Evolutionary conservation across 2,329 filamentous ascomycete genomes (phyloP).

Genomic region (Phaeoacremonium minimum): DNA sequence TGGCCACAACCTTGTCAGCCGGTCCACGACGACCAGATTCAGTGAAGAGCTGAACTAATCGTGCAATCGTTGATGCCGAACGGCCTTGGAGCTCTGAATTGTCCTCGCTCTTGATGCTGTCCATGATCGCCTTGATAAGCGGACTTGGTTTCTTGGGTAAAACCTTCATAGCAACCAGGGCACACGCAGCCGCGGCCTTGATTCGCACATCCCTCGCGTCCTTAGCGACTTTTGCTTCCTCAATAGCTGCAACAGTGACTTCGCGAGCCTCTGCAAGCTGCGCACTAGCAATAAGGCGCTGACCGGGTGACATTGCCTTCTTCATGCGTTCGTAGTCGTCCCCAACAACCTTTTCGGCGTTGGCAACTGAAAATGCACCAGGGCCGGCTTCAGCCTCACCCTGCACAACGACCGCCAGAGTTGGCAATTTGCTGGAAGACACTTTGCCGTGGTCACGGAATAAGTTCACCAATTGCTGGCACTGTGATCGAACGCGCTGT

Average conservation of each 20-base stretch:
- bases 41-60: slow-evolving; percentile 82
- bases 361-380: slow-evolving; percentile 81
- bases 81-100: slow-evolving; percentile 83
- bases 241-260: slow-evolving; percentile 66
- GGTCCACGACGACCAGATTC: slow-evolving; percentile 74
- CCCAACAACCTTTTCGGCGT: slow-evolving; percentile 81
- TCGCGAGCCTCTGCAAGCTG: slow-evolving; percentile 74
- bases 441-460: slow-evolving; percentile 91
- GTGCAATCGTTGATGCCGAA: slow-evolving; percentile 79
- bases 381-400: slow-evolving; percentile 89
- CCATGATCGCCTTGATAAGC: slow-evolving; percentile 96
- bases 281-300: slow-evolving; percentile 78
- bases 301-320: slow-evolving; percentile 82
- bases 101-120: slow-evolving; percentile 93
- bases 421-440: slow-evolving; percentile 68
- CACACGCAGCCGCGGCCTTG: slow-evolving; percentile 79
- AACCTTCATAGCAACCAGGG: slow-evolving; percentile 79
- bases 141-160: slow-evolving; percentile 91
- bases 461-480: slow-evolving; percentile 81
- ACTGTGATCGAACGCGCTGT: slow-evolving; percentile 86
- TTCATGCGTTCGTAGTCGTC: slow-evolving; percentile 86
- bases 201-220: slow-evolving; percentile 80
- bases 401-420: slow-evolving; percentile 85
- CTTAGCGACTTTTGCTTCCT: slow-evolving; percentile 76
- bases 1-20: slow-evolving; percentile 92